Base-by-base conservation (phyloP, 257 asterid species). In the Cordia subcordata region DNA sequence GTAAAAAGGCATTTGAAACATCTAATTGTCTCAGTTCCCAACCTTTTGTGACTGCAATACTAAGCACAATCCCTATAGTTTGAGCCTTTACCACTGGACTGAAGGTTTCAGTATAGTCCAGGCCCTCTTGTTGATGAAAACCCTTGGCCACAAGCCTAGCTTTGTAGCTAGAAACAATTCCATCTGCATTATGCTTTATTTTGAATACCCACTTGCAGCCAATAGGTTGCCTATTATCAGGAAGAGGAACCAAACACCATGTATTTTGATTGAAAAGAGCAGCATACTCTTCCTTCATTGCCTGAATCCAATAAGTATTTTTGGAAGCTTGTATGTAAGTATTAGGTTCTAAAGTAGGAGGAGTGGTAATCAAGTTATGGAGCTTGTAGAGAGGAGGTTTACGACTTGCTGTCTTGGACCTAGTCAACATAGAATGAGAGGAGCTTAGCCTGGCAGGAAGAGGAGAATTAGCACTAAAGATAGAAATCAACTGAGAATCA, bases 1-100 rank as follows among this genome's bases (percentile, higher is more conserved):
- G 53, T 1, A 55, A 13, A 19, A 64, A 54, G 13, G 38, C 67
- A 62, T 62, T 62, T 6, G 51, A 27, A 0, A 62, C 19, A n/a
- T 37, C 67, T 0, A 38, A 4, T 20, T 62, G 40, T 8, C 32
- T 11, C 0, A 51, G 8, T 0, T 15, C 1, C 53, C 59, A 62
- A 0, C 14, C 37, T 1, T n/a, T n/a, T n/a, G n/a, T n/a, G 1
- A 0, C 13, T 14, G 3, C 0, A 52, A 5, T 0, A 14, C 38
- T 1, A 62, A 13, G n/a, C 3, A 62, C 15, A 10, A 51, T 1
- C 8, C 59, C 27, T 5, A 62, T 2, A 0, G 60, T 52, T 0
- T 33, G 39, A 5, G 42, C 51, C 10, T 62, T 49, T 1, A 49
- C 21, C 9, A 37, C 16, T 27, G 60, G 67, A 13, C 60, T 62